These are phyloP conservation scores for Isatis lusitanica DNA, from an alignment of 441 rosid species.

Conservation along the genomic window DNA sequence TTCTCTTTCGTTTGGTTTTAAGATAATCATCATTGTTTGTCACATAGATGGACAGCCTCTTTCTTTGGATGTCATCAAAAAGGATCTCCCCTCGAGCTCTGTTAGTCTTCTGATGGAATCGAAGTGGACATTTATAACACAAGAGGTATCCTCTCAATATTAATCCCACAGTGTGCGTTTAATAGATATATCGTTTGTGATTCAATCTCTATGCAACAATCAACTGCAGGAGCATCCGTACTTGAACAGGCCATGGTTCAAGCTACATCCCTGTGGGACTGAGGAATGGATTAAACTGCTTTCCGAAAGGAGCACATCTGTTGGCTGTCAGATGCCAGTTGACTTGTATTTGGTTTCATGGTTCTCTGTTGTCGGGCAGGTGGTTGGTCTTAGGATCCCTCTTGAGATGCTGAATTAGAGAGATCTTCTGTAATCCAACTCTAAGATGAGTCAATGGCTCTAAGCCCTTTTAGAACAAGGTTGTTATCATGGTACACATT, in stretches of 20 bases:
- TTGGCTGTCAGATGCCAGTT: conserved; percentile 28
- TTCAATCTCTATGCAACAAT: neutral
- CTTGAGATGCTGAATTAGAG: conserved; percentile 42
- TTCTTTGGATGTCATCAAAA: conserved; percentile 60
- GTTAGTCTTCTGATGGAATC: conserved; percentile 56
- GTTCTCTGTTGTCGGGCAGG: conserved; percentile 88
- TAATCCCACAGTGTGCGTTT: neutral
- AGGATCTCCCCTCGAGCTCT: conserved; percentile 68
- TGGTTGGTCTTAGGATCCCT: conserved; percentile 65
- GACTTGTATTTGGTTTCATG: conserved; percentile 70
- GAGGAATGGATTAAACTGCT: conserved; percentile 81
- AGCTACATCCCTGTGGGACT: conserved; percentile 92
- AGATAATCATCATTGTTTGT: neutral
- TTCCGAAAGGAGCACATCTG: conserved; percentile 38
- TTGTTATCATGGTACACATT: neutral
- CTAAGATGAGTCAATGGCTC: neutral
- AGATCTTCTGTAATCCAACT: neutral
- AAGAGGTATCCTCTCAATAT: conserved; percentile 48
- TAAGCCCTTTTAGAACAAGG: neutral
- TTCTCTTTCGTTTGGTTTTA: neutral
- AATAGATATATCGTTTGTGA: neutral
- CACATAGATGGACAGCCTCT: conserved; percentile 63
- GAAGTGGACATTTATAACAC: conserved; percentile 87
- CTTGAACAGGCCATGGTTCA: conserved; percentile 84
- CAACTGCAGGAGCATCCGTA: conserved; percentile 82